These are phyloP conservation scores for Aspergillus sp. DNA, from an alignment of 2,329 filamentous ascomycete species.

Conservation along the genomic window DNA sequence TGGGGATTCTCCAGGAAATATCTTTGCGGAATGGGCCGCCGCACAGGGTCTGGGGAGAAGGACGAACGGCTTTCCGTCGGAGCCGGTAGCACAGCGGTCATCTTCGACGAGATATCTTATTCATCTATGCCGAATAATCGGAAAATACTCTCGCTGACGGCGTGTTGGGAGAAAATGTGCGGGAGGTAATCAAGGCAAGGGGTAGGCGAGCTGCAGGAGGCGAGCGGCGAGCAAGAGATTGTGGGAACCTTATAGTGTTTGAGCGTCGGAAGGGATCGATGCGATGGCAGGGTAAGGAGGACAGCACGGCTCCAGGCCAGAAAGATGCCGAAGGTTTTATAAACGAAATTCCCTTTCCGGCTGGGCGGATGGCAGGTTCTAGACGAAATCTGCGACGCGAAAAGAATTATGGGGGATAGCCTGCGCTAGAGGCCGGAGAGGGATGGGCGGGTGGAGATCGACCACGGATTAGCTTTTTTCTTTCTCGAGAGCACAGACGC, in stretches of 20 bases:
- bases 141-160: background rate
- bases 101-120: conserved; percentile 22
- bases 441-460: conserved; percentile 11
- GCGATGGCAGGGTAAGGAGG: background rate
- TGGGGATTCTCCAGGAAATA: conserved; percentile 36
- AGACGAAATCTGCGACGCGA: conserved; percentile 2
- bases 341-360: background rate
- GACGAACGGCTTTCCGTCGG: conserved; percentile 37
- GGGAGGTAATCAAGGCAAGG: background rate
- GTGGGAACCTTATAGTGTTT: background rate
- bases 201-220: background rate
- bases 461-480: background rate
- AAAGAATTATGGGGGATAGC: background rate
- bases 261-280: background rate
- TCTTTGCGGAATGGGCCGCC: conserved; percentile 36
- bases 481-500: conserved; percentile 2
- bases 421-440: conserved; percentile 5
- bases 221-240: background rate
- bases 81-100: conserved; percentile 42
- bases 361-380: conserved; percentile 5
- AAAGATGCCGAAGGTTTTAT: conserved; percentile 6
- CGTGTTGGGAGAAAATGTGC: background rate
- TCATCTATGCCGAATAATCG: conserved; percentile 11
- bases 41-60: conserved; percentile 38
- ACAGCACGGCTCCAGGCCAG: background rate